These are phyloP conservation scores for Salix arbutifolia DNA, from an alignment of 345 rosid genomes.

Conservation along the genomic window DNA sequence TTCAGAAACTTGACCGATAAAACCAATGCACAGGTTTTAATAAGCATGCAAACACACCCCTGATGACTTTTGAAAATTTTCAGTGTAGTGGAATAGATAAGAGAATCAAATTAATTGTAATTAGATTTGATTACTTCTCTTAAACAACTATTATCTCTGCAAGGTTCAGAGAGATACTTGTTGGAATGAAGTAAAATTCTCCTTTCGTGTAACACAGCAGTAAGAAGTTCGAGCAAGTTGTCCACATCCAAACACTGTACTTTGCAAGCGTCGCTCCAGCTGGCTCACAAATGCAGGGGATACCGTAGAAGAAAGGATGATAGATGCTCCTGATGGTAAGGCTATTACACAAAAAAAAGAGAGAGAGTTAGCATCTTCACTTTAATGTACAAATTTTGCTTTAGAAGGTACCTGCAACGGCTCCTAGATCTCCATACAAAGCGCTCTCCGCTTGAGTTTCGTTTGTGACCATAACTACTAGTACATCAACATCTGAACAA, in stretches of 20 bases:
- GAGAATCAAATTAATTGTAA: not conserved
- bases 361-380: conserved; percentile 19
- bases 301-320: conserved; percentile 87
- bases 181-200: conserved; percentile 89
- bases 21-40: not conserved
- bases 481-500: conserved; percentile 69
- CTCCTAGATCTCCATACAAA: conserved; percentile 76
- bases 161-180: conserved; percentile 49
- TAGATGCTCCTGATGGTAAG: conserved; percentile 68
- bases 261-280: conserved; percentile 63
- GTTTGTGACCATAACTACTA: conserved; percentile 89
- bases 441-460: conserved; percentile 85
- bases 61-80: not conserved
- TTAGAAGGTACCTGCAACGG: conserved; percentile 56
- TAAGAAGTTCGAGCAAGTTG: conserved; percentile 82
- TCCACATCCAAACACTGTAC: conserved; percentile 95
- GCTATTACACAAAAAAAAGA: conserved; percentile 32
- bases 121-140: not conserved
- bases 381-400: conserved; percentile 7
- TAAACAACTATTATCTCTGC: not conserved
- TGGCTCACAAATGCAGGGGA: conserved; percentile 75
- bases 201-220: conserved; percentile 91
- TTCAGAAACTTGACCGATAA: not conserved
- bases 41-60: not conserved
- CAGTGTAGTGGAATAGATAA: not conserved